Conservation (phyloP, 306 rosid species). For the Cicer chorassanicum region DNA sequence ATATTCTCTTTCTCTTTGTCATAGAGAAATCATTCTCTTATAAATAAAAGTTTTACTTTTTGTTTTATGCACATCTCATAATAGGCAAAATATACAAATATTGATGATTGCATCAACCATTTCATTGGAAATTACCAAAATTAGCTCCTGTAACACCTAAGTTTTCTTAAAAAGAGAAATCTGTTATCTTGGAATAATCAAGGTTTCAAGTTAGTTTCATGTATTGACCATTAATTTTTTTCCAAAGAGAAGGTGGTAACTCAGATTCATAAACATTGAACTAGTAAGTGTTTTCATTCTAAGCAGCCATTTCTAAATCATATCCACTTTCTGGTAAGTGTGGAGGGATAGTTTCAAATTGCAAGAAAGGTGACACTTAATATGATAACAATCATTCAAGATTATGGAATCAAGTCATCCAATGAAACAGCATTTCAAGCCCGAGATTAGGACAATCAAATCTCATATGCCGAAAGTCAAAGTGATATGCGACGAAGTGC, state of each 20-base stretch:
- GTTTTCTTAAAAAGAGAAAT: not conserved
- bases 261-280: constrained; percentile 23
- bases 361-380: not conserved
- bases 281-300: constrained; percentile 14
- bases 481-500: not conserved
- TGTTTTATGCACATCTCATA: too few relatives aligned
- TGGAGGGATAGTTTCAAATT: constrained; percentile 3
- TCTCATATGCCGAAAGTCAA: constrained; percentile 27
- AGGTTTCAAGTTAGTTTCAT: not conserved
- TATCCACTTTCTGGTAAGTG: not conserved
- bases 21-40: not conserved
- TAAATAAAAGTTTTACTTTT: too few relatives aligned
- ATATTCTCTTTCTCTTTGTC: not conserved
- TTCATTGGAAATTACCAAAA: not conserved
- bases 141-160: not conserved
- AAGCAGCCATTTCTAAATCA: constrained; percentile 3
- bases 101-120: not conserved
- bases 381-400: not conserved
- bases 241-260: not conserved
- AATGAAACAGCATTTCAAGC: constrained; percentile 19
- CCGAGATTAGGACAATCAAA: constrained; percentile 7
- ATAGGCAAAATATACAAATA: too few relatives aligned
- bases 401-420: constrained; percentile 10
- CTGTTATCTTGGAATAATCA: not conserved
- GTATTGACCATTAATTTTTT: not conserved